Evolutionary conservation across 805 yeast species (phyloP).

Genomic region (Kuraishia cidri): DNA sequence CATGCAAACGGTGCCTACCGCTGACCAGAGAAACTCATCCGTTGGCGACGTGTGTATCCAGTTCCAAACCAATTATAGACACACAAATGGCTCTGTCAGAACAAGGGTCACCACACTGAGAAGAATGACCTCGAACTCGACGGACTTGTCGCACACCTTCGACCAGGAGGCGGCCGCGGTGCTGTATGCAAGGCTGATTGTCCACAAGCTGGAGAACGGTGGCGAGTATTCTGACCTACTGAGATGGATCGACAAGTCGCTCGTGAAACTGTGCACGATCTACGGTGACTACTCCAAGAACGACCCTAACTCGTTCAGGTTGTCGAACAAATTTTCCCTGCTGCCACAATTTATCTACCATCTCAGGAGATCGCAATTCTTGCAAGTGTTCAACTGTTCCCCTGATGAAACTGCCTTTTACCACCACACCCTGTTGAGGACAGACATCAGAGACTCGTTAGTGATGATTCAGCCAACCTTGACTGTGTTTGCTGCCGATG

Average conservation of each 20-base stretch:
- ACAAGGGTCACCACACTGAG: conserved; percentile 84
- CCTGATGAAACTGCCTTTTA: conserved; percentile 98
- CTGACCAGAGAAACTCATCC: conserved; percentile 27
- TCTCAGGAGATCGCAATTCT: conserved; percentile 90
- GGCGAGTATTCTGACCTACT: conserved; percentile 67
- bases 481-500: conserved; percentile 74
- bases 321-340: conserved; percentile 75
- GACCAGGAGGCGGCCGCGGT: conserved; percentile 99
- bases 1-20: conserved; percentile 43
- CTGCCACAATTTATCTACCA: conserved; percentile 96
- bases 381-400: conserved; percentile 94
- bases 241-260: conserved; percentile 90
- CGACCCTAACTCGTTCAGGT: conserved; percentile 72
- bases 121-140: conserved; percentile 39
- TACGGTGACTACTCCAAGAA: conserved; percentile 91
- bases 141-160: conserved; percentile 54
- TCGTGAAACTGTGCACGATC: conserved; percentile 83
- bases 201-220: conserved; percentile 83
- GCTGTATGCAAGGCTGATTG: conserved; percentile 83
- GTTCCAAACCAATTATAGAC: conserved; percentile 88
- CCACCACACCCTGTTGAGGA: conserved; percentile 84
- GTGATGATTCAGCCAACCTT: conserved; percentile 98
- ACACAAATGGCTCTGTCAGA: conserved; percentile 86
- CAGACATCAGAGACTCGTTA: conserved; percentile 86
- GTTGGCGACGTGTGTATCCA: conserved; percentile 41